These are phyloP conservation scores for Tulasnella sp. DNA, from an alignment of 768 basidiomycete species.

Conservation along the genomic window DNA sequence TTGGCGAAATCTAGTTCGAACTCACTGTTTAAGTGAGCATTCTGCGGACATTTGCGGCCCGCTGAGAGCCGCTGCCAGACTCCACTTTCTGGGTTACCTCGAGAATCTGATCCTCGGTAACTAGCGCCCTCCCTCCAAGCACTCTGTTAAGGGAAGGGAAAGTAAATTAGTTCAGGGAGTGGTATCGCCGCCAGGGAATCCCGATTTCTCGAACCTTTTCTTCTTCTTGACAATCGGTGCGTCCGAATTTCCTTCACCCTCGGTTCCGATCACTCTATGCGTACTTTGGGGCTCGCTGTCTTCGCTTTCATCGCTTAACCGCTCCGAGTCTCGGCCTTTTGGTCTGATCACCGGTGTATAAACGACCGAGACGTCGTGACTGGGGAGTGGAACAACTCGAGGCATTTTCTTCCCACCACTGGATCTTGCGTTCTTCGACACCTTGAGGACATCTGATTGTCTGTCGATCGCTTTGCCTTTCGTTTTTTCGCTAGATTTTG, in stretches of 20 bases:
- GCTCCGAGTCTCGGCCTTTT: not conserved
- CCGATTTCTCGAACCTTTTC: slow-evolving; percentile 20
- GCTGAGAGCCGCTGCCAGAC: not conserved
- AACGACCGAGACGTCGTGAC: slow-evolving; percentile 23
- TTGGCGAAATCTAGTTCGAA: not conserved
- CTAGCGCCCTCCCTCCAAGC: slow-evolving; percentile 19
- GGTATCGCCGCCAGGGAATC: not conserved
- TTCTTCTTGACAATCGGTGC: slow-evolving; percentile 23
- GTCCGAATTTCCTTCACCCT: not conserved
- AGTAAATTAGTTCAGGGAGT: not conserved
- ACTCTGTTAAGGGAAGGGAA: not conserved
- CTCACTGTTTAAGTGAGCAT: not conserved
- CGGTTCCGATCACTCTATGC: not conserved
- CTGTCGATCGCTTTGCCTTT: slow-evolving; percentile 14
- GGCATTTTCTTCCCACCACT: slow-evolving; percentile 25
- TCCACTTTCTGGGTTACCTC: slow-evolving; percentile 30
- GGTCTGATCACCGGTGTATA: not conserved
- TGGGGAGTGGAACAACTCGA: not conserved
- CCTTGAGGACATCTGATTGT: slow-evolving; percentile 17
- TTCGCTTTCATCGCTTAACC: not conserved
- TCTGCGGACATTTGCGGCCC: not conserved
- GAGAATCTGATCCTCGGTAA: slow-evolving; percentile 31
- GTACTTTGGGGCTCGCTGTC: not conserved
- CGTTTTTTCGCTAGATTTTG: not conserved
- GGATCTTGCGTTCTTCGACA: slow-evolving; percentile 13